These are phyloP conservation scores for Daldinia vernicosa DNA, from an alignment of 495 filamentous ascomycete genomes.

Conservation along the genomic window DNA sequence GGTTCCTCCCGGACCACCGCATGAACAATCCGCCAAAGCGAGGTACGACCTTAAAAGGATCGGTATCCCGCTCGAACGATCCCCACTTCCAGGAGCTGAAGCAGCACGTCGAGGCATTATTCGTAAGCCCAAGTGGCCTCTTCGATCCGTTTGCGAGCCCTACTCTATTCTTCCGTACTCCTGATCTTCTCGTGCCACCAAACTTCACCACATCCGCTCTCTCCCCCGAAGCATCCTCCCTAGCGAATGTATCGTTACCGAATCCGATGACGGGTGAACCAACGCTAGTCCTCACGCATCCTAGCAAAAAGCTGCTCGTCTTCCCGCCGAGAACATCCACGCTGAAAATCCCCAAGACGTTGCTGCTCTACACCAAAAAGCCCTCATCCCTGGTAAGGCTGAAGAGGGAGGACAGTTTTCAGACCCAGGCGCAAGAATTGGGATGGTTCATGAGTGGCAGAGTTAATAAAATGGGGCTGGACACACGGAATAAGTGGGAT, in stretches of 20 bases:
- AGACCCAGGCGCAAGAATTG: conserved; percentile 49
- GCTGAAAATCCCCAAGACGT: conserved; percentile 49
- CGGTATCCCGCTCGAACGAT: conserved; percentile 26
- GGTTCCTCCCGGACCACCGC: conserved; percentile 56
- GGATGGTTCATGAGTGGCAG: conserved; percentile 50
- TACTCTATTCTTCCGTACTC: conserved; percentile 61
- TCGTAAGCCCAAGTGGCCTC: conserved; percentile 50
- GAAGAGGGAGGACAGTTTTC: conserved; percentile 43
- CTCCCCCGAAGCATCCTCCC: not conserved
- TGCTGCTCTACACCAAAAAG: conserved; percentile 54
- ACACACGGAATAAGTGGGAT: conserved; percentile 42
- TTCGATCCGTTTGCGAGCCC: conserved; percentile 65
- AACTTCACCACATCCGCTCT: conserved; percentile 45
- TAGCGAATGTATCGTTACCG: too few species aligned
- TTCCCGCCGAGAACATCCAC: conserved; percentile 51
- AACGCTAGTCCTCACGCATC: not conserved
- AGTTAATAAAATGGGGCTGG: conserved; percentile 48
- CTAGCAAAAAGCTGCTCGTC: conserved; percentile 38
- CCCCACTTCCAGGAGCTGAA: conserved; percentile 40
- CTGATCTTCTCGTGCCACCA: conserved; percentile 51
- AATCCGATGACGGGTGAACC: not conserved
- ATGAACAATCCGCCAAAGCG: conserved; percentile 39
- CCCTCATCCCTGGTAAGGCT: too few species aligned
- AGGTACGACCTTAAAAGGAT: not conserved
- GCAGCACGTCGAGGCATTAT: conserved; percentile 47